A percentile compares a stretch with the other conserved stretches of the same genome.
These are phyloP conservation scores for Bolboschoenoplectus hybrid DNA, from an alignment of 202 grass and related monocot genomes.

Conservation along the genomic window DNA sequence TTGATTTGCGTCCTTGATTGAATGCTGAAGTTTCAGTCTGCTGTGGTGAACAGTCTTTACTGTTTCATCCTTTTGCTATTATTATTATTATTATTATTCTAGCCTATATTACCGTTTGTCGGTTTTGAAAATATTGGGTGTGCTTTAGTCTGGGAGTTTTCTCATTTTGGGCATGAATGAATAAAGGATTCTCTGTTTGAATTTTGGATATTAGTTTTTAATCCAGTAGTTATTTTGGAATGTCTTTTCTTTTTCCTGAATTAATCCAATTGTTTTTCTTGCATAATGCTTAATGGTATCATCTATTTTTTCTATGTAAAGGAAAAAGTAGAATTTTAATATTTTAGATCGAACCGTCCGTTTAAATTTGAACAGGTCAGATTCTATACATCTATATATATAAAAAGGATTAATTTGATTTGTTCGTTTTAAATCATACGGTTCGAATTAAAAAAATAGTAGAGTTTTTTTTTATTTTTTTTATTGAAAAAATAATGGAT, in stretches of 20 bases:
- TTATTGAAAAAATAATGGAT: too few species aligned
- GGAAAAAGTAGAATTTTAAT: too few species aligned
- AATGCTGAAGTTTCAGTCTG: not conserved
- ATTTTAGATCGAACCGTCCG: too few species aligned
- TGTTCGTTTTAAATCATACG: too few species aligned
- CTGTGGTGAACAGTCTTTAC: not conserved
- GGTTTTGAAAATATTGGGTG: constrained; percentile 26
- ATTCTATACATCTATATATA: too few species aligned
- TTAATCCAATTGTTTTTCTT: too few species aligned
- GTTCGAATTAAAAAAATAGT: too few species aligned
- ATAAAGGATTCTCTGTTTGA: not conserved
- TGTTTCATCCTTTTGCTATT: not conserved
- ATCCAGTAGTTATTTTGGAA: not conserved
- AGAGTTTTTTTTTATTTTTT: too few species aligned
- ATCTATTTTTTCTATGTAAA: too few species aligned
- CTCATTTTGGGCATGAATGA: not conserved
- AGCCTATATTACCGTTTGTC: constrained; percentile 31
- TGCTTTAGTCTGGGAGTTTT: not conserved
- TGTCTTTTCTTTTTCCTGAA: not conserved
- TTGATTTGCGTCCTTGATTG: not conserved
- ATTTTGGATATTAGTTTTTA: constrained; percentile 7
- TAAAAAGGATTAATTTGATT: too few species aligned
- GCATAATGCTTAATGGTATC: too few species aligned
- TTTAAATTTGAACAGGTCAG: too few species aligned
- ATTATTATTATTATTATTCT: not conserved